Evolutionary conservation across 768 basidiomycete genomes (phyloP).

Genomic region (Lactarius akahatsu): DNA sequence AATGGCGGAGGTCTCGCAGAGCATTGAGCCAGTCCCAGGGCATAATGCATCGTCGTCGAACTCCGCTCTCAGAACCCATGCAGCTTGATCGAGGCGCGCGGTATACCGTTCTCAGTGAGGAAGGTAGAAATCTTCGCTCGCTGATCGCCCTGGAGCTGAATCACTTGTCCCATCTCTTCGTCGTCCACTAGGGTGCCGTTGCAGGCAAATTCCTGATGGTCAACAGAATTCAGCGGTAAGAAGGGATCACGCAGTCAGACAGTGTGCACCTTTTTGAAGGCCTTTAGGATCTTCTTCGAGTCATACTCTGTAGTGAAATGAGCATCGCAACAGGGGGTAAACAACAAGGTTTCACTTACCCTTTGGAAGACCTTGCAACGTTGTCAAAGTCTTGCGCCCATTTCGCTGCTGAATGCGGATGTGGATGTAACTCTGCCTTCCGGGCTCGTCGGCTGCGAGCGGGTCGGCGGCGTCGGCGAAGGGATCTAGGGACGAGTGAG

Average conservation of each 20-base stretch:
- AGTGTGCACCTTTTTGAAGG: slow-evolving; percentile 87
- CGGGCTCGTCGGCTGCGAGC: slow-evolving; percentile 73
- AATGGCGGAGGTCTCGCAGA: slow-evolving; percentile 11
- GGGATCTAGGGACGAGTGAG: slow-evolving; percentile 62
- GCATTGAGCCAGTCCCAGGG: slow-evolving; percentile 18
- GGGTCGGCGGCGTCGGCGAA: slow-evolving; percentile 93
- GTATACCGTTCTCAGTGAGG: slow-evolving; percentile 79
- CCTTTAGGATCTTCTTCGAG: slow-evolving; percentile 96
- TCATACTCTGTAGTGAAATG: slow-evolving; percentile 70
- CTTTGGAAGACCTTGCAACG: slow-evolving; percentile 91
- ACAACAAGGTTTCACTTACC: slow-evolving; percentile 46
- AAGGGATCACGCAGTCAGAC: neutral
- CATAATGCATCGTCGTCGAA: slow-evolving; percentile 9
- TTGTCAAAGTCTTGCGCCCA: slow-evolving; percentile 98
- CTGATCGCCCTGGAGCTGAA: slow-evolving; percentile 99
- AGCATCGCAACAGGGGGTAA: slow-evolving; percentile 23
- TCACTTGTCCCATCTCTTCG: slow-evolving; percentile 93
- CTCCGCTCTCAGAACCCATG: slow-evolving; percentile 70
- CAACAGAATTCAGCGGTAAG: slow-evolving; percentile 23
- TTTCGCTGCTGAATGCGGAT: slow-evolving; percentile 99
- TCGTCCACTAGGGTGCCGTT: slow-evolving; percentile 97
- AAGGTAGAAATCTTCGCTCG: slow-evolving; percentile 86
- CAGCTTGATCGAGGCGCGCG: slow-evolving; percentile 75
- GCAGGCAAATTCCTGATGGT: slow-evolving; percentile 87
- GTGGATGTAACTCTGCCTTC: slow-evolving; percentile 83